phyloP scores from a whole-genome alignment of 176 grass and related monocot species.

The barley (Hordeum vulgare) region MorexV3_pseudomolecules_assembly NC_058520.1:569823298-569823797 shows the following conservation, averaged over 20 bases:
- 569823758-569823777: no score
- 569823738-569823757: no score
- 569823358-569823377: conserved; percentile 31
- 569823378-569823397: background rate
- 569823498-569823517: background rate
- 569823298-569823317: background rate
- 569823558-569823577: background rate
- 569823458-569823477: background rate
- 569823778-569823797: no score
- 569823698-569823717: no score
- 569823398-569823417: background rate
- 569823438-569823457: background rate
- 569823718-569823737: no score
- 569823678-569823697: background rate
- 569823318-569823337: background rate
- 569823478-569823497: background rate
- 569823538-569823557: background rate
- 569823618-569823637: background rate
- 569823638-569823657: background rate
- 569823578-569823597: background rate
- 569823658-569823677: background rate
- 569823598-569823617: background rate
- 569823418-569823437: conserved; percentile 27
- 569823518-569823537: background rate
- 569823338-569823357: conserved; percentile 35